These are phyloP conservation scores for Brassica juncea DNA, from an alignment of 345 rosid species.

Conservation along the genomic window DNA sequence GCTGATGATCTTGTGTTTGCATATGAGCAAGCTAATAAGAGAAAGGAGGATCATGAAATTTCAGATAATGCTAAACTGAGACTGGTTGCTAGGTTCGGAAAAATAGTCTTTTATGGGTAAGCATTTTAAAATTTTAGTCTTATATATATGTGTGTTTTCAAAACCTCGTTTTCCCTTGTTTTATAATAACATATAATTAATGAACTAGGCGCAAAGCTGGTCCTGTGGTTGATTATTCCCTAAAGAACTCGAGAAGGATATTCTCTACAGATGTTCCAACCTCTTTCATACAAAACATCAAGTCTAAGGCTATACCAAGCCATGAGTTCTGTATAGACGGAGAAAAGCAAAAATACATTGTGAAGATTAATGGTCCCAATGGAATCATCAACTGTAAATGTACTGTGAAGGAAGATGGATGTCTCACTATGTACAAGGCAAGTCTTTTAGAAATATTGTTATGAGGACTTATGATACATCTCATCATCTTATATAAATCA, in stretches of 20 bases:
- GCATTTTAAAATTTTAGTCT: conserved; percentile 22
- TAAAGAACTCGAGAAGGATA: conserved; percentile 29
- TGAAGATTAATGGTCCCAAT: conserved; percentile 44
- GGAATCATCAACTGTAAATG: conserved; percentile 61
- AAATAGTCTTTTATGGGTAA: conserved; percentile 46
- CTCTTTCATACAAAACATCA: conserved; percentile 41
- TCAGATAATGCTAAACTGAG: conserved; percentile 39
- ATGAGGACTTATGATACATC: not conserved
- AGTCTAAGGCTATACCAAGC: conserved; percentile 39
- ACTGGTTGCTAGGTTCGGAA: conserved; percentile 66
- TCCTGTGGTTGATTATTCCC: conserved; percentile 33
- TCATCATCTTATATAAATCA: not conserved
- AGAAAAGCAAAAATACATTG: conserved; percentile 48
- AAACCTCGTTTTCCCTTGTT: not conserved
- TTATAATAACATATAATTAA: not conserved
- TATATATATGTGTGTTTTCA: not conserved
- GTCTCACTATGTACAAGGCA: conserved; percentile 53
- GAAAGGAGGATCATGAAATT: conserved; percentile 14
- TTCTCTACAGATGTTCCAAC: conserved; percentile 48
- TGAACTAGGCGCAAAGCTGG: conserved; percentile 12
- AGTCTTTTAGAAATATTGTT: not conserved
- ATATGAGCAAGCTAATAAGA: conserved; percentile 40
- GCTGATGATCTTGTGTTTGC: conserved; percentile 50
- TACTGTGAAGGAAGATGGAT: conserved; percentile 40
- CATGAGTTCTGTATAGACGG: conserved; percentile 42